Conservation (phyloP, 495 filamentous ascomycete genomes). For the Apodospora peruviana region DNA sequence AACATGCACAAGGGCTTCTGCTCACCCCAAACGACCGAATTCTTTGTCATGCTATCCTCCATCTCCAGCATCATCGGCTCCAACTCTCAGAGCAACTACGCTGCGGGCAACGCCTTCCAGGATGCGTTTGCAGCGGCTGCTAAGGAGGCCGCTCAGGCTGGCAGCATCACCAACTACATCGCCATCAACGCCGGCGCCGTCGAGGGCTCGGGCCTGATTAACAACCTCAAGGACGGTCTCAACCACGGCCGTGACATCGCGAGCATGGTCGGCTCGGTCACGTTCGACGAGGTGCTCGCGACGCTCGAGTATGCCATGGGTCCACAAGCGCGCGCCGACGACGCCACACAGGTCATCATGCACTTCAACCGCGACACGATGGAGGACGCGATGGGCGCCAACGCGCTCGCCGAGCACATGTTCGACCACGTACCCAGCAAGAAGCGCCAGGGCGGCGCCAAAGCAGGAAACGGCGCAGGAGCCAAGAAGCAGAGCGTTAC, state of each 20-base stretch:
- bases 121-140: slow-evolving; percentile 33
- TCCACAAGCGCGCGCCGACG: background rate
- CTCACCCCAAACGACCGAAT: slow-evolving; percentile 36
- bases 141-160: background rate
- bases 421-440: background rate
- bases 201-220: background rate
- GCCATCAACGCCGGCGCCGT: slow-evolving; percentile 2
- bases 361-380: slow-evolving; percentile 2
- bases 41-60: slow-evolving; percentile 56
- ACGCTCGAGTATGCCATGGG: slow-evolving; percentile 4
- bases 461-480: background rate
- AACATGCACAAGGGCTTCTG: slow-evolving; percentile 15
- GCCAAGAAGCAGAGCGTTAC: background rate
- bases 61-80: slow-evolving; percentile 46
- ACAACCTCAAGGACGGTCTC: background rate
- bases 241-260: background rate
- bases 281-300: background rate
- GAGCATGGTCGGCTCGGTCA: background rate
- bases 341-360: background rate
- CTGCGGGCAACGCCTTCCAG: slow-evolving; percentile 51
- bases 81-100: slow-evolving; percentile 49
- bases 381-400: background rate
- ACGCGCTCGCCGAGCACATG: background rate
- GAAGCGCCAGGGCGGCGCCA: background rate
- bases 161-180: background rate